Percentiles rank a stretch among this genome's conserved stretches.
phyloP scores from a whole-genome alignment of 1,139 yeast species.

The Yamadazyma dushanensis region DNA sequence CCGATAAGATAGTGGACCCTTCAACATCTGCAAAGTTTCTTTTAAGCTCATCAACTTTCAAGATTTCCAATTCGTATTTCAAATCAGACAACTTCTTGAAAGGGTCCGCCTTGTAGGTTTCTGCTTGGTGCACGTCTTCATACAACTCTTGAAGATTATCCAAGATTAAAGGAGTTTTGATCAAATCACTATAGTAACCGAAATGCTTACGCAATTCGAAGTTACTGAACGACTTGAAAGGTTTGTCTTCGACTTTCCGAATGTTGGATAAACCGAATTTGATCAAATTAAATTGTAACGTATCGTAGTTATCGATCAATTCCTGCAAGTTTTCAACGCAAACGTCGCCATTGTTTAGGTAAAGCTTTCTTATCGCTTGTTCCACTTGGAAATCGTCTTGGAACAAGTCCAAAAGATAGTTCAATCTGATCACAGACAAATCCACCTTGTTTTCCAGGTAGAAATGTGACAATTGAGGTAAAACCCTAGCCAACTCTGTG shows the following conservation, averaged over 20 bases:
- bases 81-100: slow-evolving; percentile 8
- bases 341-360: slow-evolving; percentile 15
- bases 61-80: slow-evolving; percentile 12
- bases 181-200: slow-evolving; percentile 15
- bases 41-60: slow-evolving; percentile 16
- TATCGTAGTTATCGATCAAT: slow-evolving; percentile 13
- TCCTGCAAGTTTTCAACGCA: slow-evolving; percentile 13
- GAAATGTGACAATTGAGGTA: slow-evolving; percentile 14
- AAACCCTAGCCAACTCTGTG: slow-evolving; percentile 13
- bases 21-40: slow-evolving; percentile 17
- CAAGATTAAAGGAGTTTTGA: slow-evolving; percentile 11
- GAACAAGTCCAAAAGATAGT: slow-evolving; percentile 12
- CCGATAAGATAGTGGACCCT: slow-evolving; percentile 16
- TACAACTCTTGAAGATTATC: slow-evolving; percentile 12
- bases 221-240: slow-evolving; percentile 10
- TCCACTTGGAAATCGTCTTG: slow-evolving; percentile 8
- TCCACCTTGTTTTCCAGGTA: slow-evolving; percentile 11
- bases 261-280: slow-evolving; percentile 11
- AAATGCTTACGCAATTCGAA: slow-evolving; percentile 11
- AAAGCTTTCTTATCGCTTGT: slow-evolving; percentile 10
- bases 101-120: neutral
- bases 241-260: slow-evolving; percentile 9
- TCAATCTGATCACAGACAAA: slow-evolving; percentile 13
- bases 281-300: slow-evolving; percentile 9
- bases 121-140: neutral